These are phyloP conservation scores for Cystobasidium pallidum DNA, from an alignment of 1,284 basidiomycete genomes.

Conservation along the genomic window DNA sequence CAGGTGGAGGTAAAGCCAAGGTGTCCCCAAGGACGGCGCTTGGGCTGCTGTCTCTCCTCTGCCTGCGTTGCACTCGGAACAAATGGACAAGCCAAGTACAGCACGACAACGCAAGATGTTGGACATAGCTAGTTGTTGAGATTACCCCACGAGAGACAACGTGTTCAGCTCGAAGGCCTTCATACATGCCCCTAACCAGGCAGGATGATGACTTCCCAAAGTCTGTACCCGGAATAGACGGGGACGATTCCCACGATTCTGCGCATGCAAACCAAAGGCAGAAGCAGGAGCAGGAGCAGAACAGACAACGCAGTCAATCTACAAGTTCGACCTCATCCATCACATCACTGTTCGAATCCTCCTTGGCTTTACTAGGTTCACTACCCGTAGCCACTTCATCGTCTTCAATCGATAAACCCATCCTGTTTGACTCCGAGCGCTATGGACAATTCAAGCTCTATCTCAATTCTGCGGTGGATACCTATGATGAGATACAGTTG, in stretches of 20 bases:
- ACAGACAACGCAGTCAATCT: constrained; percentile 7
- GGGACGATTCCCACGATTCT: no score
- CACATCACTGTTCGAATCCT: constrained; percentile 33
- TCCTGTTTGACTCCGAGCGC: constrained; percentile 2
- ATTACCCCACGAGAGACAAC: background rate
- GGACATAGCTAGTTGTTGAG: background rate
- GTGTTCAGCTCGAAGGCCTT: background rate
- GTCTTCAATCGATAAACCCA: constrained; percentile 3
- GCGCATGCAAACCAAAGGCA: no score
- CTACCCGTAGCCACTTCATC: constrained; percentile 30
- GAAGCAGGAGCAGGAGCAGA: background rate
- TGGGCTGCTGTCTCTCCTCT: no score
- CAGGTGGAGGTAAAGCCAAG: no score
- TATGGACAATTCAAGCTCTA: constrained; percentile 26
- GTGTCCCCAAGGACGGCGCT: no score
- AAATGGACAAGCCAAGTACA: background rate
- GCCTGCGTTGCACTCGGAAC: background rate
- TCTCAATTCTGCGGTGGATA: constrained; percentile 7
- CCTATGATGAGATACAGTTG: constrained; percentile 23
- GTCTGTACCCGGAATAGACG: background rate
- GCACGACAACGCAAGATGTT: background rate
- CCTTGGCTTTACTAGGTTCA: constrained; percentile 19
- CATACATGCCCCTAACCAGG: background rate
- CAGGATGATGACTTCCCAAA: background rate
- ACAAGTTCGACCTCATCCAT: constrained; percentile 18